Base-by-base conservation (phyloP, 2,329 filamentous ascomycete species). In the Spiromastix sp. region DNA sequence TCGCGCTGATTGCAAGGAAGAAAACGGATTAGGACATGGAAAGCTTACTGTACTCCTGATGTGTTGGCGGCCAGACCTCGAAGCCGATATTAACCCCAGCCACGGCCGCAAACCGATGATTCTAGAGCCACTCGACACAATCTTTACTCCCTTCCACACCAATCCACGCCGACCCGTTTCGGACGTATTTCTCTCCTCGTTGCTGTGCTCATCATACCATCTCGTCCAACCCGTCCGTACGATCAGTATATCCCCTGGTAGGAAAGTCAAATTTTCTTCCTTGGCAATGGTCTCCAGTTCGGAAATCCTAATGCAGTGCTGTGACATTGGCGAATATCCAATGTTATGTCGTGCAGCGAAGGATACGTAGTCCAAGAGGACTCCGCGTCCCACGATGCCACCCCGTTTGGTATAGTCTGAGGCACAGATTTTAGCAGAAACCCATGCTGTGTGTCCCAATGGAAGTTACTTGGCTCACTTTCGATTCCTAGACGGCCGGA, bases 311-410 rank as follows among this genome's bases (percentile, higher is more conserved):
- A 74, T 70, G 2, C 50, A 40, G 3, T 51, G 49, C 1, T 55
- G 43, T 5, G 55, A 45, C 29, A 66, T 61, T 1, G 55, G 44
- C 2, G 55, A 49, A 12, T 57, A 38, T 2, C 40, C 2, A 11
- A 59, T 42, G 5, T 49, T 48, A 2, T 59, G 46, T 0, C 42
- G 42, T 13, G 60, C 48, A 4, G 59, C 59, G 53, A 58, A 68
- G 0, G 59, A 46, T 4, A 46, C 43, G 40, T 63, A 76, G 51
- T 77, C 72, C 33, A 78, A 60, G 13, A 79, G 56, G 1, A 77
- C 67, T 4, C 70, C 74, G 2, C 74, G 61, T 0, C 63, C 71
- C 3, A 71, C 70, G 6, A 76, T 46, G 2, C 70, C 70, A 17
- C 71, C 72, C 1, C 57, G 56, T 2, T 55, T 42, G 41, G 72